Conservation (phyloP, 257 asterid genomes). For the Solanum paucissectum region DNA sequence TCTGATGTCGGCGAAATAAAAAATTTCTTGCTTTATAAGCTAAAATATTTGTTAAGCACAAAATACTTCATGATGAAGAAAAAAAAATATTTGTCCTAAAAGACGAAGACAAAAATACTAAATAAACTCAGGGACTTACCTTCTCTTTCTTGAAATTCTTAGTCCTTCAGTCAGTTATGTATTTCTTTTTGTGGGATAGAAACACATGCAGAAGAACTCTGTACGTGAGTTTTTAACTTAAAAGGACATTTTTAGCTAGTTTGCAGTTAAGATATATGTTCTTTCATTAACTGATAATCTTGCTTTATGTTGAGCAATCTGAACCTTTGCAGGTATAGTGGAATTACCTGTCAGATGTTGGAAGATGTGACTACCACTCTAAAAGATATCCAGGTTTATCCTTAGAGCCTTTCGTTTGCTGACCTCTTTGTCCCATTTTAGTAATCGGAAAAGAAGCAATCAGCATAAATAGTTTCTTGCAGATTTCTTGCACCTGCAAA, state of each 20-base stretch:
- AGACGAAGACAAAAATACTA: neutral
- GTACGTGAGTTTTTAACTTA: neutral
- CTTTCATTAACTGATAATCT: neutral
- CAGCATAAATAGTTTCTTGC: neutral
- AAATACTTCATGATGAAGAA: neutral
- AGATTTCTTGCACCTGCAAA: neutral
- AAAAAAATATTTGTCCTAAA: neutral
- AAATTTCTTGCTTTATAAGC: neutral
- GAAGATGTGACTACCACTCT: slow-evolving; percentile 74
- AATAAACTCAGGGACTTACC: neutral
- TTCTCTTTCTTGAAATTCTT: neutral
- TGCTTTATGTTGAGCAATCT: slow-evolving; percentile 2
- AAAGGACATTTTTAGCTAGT: neutral
- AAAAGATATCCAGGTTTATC: slow-evolving; percentile 72
- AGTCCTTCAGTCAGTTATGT: neutral
- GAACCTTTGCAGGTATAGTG: slow-evolving; percentile 71
- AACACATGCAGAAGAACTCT: neutral
- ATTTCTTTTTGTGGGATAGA: neutral
- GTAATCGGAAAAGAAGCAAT: neutral
- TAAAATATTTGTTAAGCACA: neutral
- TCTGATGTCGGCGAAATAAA: neutral
- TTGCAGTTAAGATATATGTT: neutral
- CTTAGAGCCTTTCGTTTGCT: neutral
- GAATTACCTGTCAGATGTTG: slow-evolving; percentile 76
- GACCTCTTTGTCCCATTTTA: neutral